Conservation (phyloP, 2,329 filamentous ascomycete species). For the Sporothrix inflata region DNA sequence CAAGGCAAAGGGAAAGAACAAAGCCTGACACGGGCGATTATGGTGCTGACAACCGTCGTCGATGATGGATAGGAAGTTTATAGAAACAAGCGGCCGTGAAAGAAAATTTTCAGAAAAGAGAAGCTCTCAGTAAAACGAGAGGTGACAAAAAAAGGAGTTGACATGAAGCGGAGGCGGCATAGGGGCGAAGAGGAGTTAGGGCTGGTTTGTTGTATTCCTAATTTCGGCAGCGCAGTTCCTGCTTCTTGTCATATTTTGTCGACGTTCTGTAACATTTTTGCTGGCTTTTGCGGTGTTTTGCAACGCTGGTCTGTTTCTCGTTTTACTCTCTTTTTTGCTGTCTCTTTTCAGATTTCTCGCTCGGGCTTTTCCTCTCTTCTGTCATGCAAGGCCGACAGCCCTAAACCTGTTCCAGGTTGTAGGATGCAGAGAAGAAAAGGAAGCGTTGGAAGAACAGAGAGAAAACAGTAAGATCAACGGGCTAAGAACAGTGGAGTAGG, state of each 20-base stretch:
- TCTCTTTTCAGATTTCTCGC: neutral
- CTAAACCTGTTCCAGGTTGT: conserved; percentile 11
- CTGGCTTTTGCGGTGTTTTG: conserved; percentile 6
- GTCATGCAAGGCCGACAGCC: conserved; percentile 18
- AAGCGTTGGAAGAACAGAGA: neutral
- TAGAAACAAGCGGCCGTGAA: neutral
- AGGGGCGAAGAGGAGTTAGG: neutral
- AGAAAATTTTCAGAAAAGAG: neutral
- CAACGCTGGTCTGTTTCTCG: neutral
- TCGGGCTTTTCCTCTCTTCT: neutral
- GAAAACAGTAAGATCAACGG: conserved; percentile 17
- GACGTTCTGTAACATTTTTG: neutral
- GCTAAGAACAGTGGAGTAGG: neutral
- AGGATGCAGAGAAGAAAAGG: conserved; percentile 16
- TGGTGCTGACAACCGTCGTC: neutral
- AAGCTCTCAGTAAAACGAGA: neutral
- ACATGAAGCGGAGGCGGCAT: conserved; percentile 8
- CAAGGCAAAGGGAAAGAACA: neutral
- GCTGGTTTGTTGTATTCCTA: conserved; percentile 2
- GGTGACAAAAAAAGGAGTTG: neutral
- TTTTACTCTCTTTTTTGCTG: neutral
- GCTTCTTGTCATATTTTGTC: neutral
- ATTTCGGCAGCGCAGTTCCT: neutral
- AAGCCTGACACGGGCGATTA: neutral
- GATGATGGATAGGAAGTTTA: neutral